A percentile compares a stretch with the other conserved stretches of the same genome.
phyloP scores from a whole-genome alignment of 352 stramenopile species.

The Globisporangium alternatum region DNA sequence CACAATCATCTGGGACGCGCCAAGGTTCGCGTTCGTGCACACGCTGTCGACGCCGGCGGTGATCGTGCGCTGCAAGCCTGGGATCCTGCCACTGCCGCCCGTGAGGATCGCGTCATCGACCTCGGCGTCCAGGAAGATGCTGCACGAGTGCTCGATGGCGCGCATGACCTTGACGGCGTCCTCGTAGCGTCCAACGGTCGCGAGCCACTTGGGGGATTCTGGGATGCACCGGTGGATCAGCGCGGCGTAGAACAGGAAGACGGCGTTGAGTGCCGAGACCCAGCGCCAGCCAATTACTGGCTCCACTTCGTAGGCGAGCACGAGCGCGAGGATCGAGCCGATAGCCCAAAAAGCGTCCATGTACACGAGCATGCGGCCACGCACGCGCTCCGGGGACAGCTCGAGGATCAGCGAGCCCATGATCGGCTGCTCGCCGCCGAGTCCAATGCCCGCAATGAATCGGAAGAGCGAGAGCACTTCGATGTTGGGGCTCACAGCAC shows the following conservation, averaged over 20 bases:
- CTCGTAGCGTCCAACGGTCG: constrained; percentile 12
- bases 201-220: constrained; percentile 14
- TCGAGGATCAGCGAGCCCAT: constrained; percentile 25
- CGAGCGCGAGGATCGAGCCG: constrained; percentile 17
- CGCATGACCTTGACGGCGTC: constrained; percentile 11
- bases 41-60: neutral
- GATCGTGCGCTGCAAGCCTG: neutral
- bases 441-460: constrained; percentile 10
- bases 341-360: constrained; percentile 26
- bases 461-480: constrained; percentile 5
- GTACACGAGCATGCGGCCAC: constrained; percentile 25
- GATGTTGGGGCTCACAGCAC: constrained; percentile 1
- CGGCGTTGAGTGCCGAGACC: neutral
- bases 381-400: constrained; percentile 20
- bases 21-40: neutral
- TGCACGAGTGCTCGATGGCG: constrained; percentile 7
- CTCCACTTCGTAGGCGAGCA: constrained; percentile 4
- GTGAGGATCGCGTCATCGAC: constrained; percentile 5
- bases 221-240: constrained; percentile 9
- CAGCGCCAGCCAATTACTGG: constrained; percentile 9
- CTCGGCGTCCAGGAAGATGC: constrained; percentile 3
- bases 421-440: constrained; percentile 26
- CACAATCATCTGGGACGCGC: constrained; percentile 8
- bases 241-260: neutral
- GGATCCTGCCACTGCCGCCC: neutral